Evolutionary conservation across 805 yeast genomes (phyloP).

Genomic region (Ogataea salicorniae): DNA sequence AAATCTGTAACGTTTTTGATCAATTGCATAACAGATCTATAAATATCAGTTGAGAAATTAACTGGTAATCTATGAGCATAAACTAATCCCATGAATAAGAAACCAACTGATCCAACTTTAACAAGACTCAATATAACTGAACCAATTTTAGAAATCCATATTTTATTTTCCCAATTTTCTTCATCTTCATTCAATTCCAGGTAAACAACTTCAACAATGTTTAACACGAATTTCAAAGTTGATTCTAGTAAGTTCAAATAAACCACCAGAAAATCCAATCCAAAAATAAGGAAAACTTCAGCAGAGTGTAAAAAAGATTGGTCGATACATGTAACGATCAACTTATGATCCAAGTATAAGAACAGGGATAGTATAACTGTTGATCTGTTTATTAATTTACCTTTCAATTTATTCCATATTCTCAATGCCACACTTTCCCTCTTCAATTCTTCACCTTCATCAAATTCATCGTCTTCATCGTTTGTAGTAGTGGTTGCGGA

Average conservation of each 20-base stretch:
- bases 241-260: constrained; percentile 47
- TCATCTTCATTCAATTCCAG: constrained; percentile 39
- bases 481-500: constrained; percentile 23
- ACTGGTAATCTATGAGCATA: constrained; percentile 30
- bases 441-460: neutral
- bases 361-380: constrained; percentile 41
- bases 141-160: constrained; percentile 50
- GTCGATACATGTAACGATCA: constrained; percentile 53
- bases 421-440: neutral
- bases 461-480: constrained; percentile 1
- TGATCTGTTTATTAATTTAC: constrained; percentile 35
- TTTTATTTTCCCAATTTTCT: constrained; percentile 75
- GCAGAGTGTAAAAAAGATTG: constrained; percentile 49
- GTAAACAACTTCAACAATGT: constrained; percentile 51
- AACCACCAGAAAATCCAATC: constrained; percentile 69
- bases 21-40: constrained; percentile 23
- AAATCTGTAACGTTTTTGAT: constrained; percentile 34
- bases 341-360: constrained; percentile 43
- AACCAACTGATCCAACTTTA: constrained; percentile 42
- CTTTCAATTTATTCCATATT: constrained; percentile 2
- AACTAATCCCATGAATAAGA: constrained; percentile 42
- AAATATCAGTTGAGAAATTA: constrained; percentile 28
- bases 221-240: constrained; percentile 42
- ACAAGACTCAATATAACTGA: constrained; percentile 47
- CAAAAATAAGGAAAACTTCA: constrained; percentile 59